Percentiles rank a stretch among this genome's conserved stretches.
Conservation (phyloP, 352 stramenopile species). For the Phytophthora fragariae region DNA sequence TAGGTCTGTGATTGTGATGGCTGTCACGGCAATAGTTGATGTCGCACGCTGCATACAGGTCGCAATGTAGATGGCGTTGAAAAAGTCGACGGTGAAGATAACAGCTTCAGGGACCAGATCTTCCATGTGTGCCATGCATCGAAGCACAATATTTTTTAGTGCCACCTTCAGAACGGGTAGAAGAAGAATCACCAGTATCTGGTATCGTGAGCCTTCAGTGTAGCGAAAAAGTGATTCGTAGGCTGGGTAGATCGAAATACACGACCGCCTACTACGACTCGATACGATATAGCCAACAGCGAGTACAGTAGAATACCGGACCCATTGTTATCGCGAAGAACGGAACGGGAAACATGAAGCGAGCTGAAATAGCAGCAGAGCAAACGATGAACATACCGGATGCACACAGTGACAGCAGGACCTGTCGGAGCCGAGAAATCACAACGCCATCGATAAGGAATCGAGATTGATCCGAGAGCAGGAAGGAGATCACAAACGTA, state of each 20-base stretch:
- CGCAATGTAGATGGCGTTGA: conserved; percentile 23
- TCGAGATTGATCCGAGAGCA: neutral
- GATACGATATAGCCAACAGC: neutral
- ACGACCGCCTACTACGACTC: neutral
- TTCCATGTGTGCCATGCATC: conserved; percentile 8
- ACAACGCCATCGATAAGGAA: neutral
- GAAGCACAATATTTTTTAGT: conserved; percentile 19
- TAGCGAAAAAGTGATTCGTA: neutral
- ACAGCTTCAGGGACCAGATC: conserved; percentile 15
- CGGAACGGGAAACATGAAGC: neutral
- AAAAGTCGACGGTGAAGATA: conserved; percentile 22
- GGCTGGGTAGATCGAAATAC: neutral
- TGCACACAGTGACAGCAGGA: neutral
- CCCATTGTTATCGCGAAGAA: neutral
- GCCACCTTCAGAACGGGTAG: neutral
- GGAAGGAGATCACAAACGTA: neutral
- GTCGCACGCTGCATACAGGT: conserved; percentile 16
- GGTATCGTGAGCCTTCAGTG: neutral
- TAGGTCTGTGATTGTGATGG: neutral
- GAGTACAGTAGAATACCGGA: neutral
- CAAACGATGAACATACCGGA: neutral
- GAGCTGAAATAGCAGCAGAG: neutral
- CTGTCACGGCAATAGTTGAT: neutral
- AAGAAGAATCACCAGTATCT: neutral
- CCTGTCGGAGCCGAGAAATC: neutral